These are phyloP conservation scores for Ampelomyces quisqualis DNA, from an alignment of 2,329 filamentous ascomycete genomes.

Conservation along the genomic window DNA sequence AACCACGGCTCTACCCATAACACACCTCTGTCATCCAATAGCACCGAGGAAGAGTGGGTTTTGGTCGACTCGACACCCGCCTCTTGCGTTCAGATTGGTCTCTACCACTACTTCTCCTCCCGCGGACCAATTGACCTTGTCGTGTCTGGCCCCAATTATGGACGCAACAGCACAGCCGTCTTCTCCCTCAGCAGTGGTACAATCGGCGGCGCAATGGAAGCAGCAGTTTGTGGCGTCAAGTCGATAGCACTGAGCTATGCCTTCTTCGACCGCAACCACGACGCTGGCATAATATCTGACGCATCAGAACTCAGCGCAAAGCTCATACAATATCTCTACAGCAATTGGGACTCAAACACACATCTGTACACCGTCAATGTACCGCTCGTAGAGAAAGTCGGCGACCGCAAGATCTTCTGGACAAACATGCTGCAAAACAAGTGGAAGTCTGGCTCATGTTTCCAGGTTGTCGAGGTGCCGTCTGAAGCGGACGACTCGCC, in stretches of 20 bases:
- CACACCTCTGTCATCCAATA: slow-evolving; percentile 33
- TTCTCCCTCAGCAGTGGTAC: slow-evolving; percentile 53
- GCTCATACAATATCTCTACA: slow-evolving; percentile 75
- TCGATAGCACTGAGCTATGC: slow-evolving; percentile 87
- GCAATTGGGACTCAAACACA: slow-evolving; percentile 69
- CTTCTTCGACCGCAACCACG: slow-evolving; percentile 83
- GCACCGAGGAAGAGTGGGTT: slow-evolving; percentile 51
- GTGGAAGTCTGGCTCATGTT: slow-evolving; percentile 83
- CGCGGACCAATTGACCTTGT: slow-evolving; percentile 51
- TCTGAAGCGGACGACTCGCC: slow-evolving; percentile 59
- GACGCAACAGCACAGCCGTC: slow-evolving; percentile 53
- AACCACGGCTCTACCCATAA: slow-evolving; percentile 43
- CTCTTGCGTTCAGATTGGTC: slow-evolving; percentile 52
- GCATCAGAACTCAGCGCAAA: slow-evolving; percentile 72
- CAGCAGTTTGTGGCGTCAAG: slow-evolving; percentile 49
- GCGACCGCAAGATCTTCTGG: slow-evolving; percentile 71
- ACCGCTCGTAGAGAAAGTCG: slow-evolving; percentile 76
- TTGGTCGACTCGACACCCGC: slow-evolving; percentile 54
- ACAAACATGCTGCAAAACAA: slow-evolving; percentile 87
- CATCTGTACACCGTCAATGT: slow-evolving; percentile 94
- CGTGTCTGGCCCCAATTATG: slow-evolving; percentile 53
- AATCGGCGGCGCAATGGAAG: slow-evolving; percentile 54
- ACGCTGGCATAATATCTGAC: slow-evolving; percentile 74
- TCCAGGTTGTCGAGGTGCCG: slow-evolving; percentile 72
- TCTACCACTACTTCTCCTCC: slow-evolving; percentile 50